Base-by-base conservation (phyloP, 2,329 filamentous ascomycete species). In the Colletotrichum zoysiae region DNA sequence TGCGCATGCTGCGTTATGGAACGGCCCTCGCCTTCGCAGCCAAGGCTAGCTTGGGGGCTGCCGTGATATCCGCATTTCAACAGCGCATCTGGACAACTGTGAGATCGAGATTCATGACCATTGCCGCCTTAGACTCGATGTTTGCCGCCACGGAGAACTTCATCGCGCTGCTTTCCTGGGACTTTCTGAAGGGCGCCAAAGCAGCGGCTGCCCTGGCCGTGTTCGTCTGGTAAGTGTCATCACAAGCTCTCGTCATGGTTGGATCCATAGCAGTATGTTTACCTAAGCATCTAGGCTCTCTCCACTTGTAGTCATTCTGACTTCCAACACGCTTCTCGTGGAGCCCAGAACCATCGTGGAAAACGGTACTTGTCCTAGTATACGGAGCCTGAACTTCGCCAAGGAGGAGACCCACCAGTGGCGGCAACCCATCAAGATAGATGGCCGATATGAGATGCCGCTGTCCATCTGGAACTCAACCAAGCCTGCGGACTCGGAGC, bases 241-340 rank as follows among this genome's bases (percentile, higher is more conserved):
- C 1, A 6, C 23, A 18, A 8, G 20, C 3, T 44, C 18, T 16
- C 30, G n/a, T 46, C 0, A 11, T 8, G 7, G 35, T 9, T 1
- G 18, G 44, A n/a, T 14, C 11, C 7, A 33, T 16, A 14, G 18
- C 3, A 14, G 2, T 6, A 7, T 55, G 14, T 26, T 67, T 78
- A 61, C 30, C 6, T 1, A 30, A 35, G 79, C 16, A 12, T n/a
- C 5, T 5, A 71, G 69, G 69, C 65, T 71, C 14, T 81, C 81
- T 14, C 81, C 81, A 3, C 71, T 83, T 16, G 76, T 82, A 1
- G 80, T 82, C n/a, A 81, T 83, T 38, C 79, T 85, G 50, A 81
- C 81, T 2, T 79, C 81, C 40, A 80, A 80, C 57, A 80, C 81
- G 1, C 77, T 83, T 18, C 75, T 76, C 0, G 83, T 85, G 11